A percentile compares a stretch with the other conserved stretches of the same genome.
Conservation (phyloP, 2,329 filamentous ascomycete species). For the Fusarium virguliforme region DNA sequence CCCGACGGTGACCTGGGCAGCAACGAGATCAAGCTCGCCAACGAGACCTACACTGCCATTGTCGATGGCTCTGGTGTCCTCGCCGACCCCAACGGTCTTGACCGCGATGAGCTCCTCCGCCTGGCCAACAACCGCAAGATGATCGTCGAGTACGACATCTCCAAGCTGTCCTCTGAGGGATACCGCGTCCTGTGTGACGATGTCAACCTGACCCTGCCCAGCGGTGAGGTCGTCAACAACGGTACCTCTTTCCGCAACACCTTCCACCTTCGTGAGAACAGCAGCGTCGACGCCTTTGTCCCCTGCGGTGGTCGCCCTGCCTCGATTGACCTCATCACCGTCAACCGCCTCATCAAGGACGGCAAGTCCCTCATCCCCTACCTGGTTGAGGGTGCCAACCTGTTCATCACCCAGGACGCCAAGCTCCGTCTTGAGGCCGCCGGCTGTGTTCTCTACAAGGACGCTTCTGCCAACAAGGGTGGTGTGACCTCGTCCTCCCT, state of each 20-base stretch:
- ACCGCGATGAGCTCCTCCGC: conserved; percentile 86
- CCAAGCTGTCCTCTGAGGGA: conserved; percentile 88
- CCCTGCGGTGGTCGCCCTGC: conserved; percentile 97
- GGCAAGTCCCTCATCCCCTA: conserved; percentile 92
- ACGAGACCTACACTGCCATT: conserved; percentile 95
- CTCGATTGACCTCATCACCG: conserved; percentile 93
- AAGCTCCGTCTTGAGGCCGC: conserved; percentile 95
- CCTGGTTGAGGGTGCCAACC: conserved; percentile 97
- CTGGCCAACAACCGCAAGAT: conserved; percentile 90
- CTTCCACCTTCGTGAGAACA: conserved; percentile 87
- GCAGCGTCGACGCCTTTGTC: conserved; percentile 89
- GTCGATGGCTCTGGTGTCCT: conserved; percentile 98
- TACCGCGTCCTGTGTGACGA: conserved; percentile 96
- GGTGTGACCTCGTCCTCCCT: conserved; percentile 98
- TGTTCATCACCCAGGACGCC: conserved; percentile 99
- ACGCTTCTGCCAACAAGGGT: conserved; percentile 98
- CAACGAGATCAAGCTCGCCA: conserved; percentile 96
- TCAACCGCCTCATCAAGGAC: conserved; percentile 89
- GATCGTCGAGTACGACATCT: conserved; percentile 88
- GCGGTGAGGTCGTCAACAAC: conserved; percentile 88
- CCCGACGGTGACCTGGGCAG: conserved; percentile 97
- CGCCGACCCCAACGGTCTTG: conserved; percentile 90
- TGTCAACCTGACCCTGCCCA: conserved; percentile 88
- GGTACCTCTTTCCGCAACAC: conserved; percentile 98
- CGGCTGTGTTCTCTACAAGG: conserved; percentile 97